Base-by-base conservation (phyloP, 2,329 filamentous ascomycete genomes). In the Raffaelea deltoideospora region DNA sequence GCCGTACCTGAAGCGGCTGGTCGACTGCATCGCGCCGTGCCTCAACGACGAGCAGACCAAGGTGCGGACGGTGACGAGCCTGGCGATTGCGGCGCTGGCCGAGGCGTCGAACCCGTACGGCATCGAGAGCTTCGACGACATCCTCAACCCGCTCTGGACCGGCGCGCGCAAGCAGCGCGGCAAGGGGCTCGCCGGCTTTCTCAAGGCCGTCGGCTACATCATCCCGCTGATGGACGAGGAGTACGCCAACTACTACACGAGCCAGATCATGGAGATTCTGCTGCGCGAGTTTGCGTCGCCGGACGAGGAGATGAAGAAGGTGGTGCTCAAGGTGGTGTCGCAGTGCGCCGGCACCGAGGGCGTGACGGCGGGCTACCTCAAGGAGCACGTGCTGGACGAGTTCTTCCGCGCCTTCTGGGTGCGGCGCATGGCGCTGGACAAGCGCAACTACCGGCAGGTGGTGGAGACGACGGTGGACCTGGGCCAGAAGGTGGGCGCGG, bases 391-490 rank as follows among this genome's bases (percentile, higher is more conserved):
- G 8, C 67, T 98, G 28, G 78, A 84, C 46, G 90, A 96, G 42
- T 98, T 98, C 54, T 98, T 98, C 67, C 95, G 95, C 64, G 87
- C 81, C 53, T 98, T 98, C 62, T 98, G 90, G 90, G 87, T 96
- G 29, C 72, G 90, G 44, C 72, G 90, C 39, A 96, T 98, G 85
- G 90, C 90, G 8, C 64, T 98, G 39, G 90, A 98, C 57, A 93
- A 94, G 64, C 79, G 90, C 46, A 98, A 96, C 63, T 98, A 96
- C 56, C 76, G 88, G 48, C 88, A 96, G 54, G 90, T 98, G 7
- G 90, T 98, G 8, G 90, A 98, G 56, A 98, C 90, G 0, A 98
- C 90, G 0, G 88, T 96, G 13, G 90, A 98, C 50, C 75, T 98
- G 34, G 87, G 86, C 37, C 86, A 96, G 55, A 98, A 98, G 59